Evolutionary conservation across 1,284 basidiomycete genomes (phyloP).

Genomic region (Fomitopsis schrenkii): DNA sequence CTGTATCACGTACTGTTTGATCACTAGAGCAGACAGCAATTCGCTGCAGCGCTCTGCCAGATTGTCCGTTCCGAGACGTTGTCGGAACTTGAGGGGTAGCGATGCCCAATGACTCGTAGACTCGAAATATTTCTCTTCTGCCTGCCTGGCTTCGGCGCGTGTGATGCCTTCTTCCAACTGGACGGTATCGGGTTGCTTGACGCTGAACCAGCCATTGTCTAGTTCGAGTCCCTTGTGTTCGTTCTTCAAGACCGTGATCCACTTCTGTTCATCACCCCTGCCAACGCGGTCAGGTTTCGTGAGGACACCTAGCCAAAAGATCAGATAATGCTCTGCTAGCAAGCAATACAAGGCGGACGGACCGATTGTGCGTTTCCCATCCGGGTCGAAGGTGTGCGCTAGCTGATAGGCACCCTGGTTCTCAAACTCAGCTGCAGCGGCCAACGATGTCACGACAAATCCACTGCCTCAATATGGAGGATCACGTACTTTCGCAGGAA

Average conservation of each 20-base stretch:
- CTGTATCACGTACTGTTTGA: constrained; percentile 31
- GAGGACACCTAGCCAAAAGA: constrained; percentile 54
- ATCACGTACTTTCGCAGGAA: constrained; percentile 62
- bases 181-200: constrained; percentile 64
- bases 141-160: constrained; percentile 53
- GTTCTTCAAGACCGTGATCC: constrained; percentile 59
- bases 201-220: constrained; percentile 65
- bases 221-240: constrained; percentile 43
- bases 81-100: constrained; percentile 44
- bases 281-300: constrained; percentile 78
- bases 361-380: constrained; percentile 70
- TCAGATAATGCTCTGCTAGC: neutral
- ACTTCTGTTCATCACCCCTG: constrained; percentile 51
- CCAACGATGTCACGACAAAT: neutral
- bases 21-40: constrained; percentile 33
- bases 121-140: constrained; percentile 69
- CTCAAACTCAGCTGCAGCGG: constrained; percentile 58
- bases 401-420: constrained; percentile 57
- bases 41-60: constrained; percentile 39
- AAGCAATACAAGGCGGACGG: constrained; percentile 9
- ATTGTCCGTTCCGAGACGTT: constrained; percentile 49
- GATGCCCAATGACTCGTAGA: constrained; percentile 51
- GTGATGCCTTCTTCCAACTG: constrained; percentile 52
- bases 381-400: constrained; percentile 49
- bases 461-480: neutral